phyloP scores from a whole-genome alignment of 352 stramenopile genomes.

The Phytophthora aleatoria region DNA sequence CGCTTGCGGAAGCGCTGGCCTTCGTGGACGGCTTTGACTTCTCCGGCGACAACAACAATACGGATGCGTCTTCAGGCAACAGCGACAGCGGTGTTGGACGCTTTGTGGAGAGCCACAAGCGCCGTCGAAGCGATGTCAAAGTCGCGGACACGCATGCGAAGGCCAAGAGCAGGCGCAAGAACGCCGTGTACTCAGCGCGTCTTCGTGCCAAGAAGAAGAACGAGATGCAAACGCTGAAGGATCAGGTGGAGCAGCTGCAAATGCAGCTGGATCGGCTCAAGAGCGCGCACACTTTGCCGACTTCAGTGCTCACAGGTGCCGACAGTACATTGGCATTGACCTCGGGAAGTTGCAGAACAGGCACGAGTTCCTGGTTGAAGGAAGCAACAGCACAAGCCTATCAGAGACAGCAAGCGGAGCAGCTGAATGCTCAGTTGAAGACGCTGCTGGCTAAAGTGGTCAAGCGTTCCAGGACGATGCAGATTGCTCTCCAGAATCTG shows the following conservation, averaged over 20 bases:
- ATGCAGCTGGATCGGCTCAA: slow-evolving; percentile 30
- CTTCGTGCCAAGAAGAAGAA: slow-evolving; percentile 33
- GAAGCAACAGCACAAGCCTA: slow-evolving; percentile 15
- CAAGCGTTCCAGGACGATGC: slow-evolving; percentile 15
- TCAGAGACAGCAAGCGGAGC: slow-evolving; percentile 21
- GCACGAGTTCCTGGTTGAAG: slow-evolving; percentile 18
- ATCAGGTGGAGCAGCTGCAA: slow-evolving; percentile 22
- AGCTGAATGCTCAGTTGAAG: slow-evolving; percentile 24
- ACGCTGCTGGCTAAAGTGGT: slow-evolving; percentile 20
- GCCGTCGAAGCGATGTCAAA: background rate
- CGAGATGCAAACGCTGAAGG: slow-evolving; percentile 25
- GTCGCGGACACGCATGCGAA: slow-evolving; percentile 15
- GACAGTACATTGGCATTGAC: background rate
- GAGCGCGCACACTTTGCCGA: background rate
- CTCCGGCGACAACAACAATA: background rate
- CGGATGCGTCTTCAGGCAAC: slow-evolving; percentile 4
- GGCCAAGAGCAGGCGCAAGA: slow-evolving; percentile 20
- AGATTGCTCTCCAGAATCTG: slow-evolving; percentile 20
- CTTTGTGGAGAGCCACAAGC: slow-evolving; percentile 8
- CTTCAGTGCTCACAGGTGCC: background rate
- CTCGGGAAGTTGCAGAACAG: background rate
- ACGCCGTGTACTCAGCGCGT: slow-evolving; percentile 25
- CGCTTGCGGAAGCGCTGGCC: slow-evolving; percentile 30
- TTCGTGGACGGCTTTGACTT: slow-evolving; percentile 36
- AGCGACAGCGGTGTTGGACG: slow-evolving; percentile 2